Percentiles rank a stretch among this genome's conserved stretches.
phyloP scores from a whole-genome alignment of 805 yeast genomes.

The Candida alai region DNA sequence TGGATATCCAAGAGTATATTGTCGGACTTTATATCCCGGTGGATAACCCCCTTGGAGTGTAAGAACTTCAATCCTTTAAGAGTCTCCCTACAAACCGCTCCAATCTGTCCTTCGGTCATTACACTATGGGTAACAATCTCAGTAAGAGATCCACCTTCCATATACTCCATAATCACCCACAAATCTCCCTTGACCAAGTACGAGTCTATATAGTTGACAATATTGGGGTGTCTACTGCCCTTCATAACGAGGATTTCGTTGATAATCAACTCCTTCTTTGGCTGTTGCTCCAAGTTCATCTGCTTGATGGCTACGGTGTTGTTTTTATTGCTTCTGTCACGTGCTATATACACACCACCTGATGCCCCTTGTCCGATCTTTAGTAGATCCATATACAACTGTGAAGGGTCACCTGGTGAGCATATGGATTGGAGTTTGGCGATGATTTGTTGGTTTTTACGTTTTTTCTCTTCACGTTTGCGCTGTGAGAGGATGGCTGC shows the following conservation, averaged over 20 bases:
- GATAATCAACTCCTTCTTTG: constrained; percentile 90
- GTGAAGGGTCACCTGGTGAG: constrained; percentile 78
- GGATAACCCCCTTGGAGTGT: constrained; percentile 90
- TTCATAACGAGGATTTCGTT: constrained; percentile 96
- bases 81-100: constrained; percentile 91
- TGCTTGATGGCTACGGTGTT: constrained; percentile 89
- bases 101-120: constrained; percentile 92
- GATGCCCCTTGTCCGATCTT: constrained; percentile 98
- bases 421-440: constrained; percentile 73
- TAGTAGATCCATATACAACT: constrained; percentile 59
- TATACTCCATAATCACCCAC: constrained; percentile 98
- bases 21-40: constrained; percentile 94
- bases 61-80: constrained; percentile 79
- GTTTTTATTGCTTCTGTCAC: constrained; percentile 47
- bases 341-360: constrained; percentile 93
- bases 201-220: constrained; percentile 90
- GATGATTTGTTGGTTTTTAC: constrained; percentile 67
- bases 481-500: constrained; percentile 57
- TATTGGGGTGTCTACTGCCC: constrained; percentile 83
- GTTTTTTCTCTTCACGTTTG: constrained; percentile 75
- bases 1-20: constrained; percentile 77
- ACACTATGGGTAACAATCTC: constrained; percentile 90
- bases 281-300: constrained; percentile 92
- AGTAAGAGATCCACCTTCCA: constrained; percentile 97
- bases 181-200: constrained; percentile 72